A percentile compares a stretch with the other conserved stretches of the same genome.
Conservation (phyloP, 2,329 filamentous ascomycete genomes). For the Cercospora zeina region DNA sequence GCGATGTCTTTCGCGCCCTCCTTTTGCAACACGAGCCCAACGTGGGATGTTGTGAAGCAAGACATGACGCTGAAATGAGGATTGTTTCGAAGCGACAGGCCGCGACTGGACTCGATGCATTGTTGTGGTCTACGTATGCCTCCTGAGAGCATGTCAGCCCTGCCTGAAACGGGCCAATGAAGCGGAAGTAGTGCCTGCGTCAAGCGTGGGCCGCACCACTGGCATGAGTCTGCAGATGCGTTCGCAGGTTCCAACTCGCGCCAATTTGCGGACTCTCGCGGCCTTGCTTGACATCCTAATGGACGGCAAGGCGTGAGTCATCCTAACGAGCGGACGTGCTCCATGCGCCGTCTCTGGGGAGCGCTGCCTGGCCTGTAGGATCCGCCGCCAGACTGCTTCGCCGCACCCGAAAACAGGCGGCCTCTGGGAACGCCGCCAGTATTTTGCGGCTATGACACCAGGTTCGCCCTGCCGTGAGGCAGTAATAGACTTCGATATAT, state of each 20-base stretch:
- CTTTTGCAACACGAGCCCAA: constrained; percentile 20
- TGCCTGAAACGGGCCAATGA: constrained; percentile 18
- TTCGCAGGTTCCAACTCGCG: constrained; percentile 13
- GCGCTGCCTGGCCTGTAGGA: constrained; percentile 10
- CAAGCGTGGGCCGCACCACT: constrained; percentile 15
- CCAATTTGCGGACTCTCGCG: constrained; percentile 1
- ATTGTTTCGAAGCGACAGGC: constrained; percentile 16
- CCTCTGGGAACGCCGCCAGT: constrained; percentile 9
- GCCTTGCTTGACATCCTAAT: constrained; percentile 4
- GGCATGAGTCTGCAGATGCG: constrained; percentile 12
- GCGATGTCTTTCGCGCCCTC: constrained; percentile 11
- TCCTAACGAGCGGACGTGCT: not conserved
- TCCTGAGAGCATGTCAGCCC: constrained; percentile 11
- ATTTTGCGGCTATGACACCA: constrained; percentile 8
- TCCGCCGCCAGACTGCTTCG: constrained; percentile 2
- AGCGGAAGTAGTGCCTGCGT: constrained; percentile 9
- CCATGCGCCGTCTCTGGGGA: not conserved
- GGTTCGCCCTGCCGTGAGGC: constrained; percentile 8
- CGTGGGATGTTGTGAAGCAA: constrained; percentile 13
- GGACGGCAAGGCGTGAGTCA: constrained; percentile 6
- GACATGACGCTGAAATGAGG: constrained; percentile 15
- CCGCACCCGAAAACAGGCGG: constrained; percentile 6
- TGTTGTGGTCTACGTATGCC: constrained; percentile 2
- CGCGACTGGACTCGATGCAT: constrained; percentile 6
- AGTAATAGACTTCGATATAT: constrained; percentile 5